Percentiles rank a stretch among this genome's conserved stretches.
Evolutionary conservation across 306 rosid species (phyloP).

Genomic region (Medicago ruthenica): DNA sequence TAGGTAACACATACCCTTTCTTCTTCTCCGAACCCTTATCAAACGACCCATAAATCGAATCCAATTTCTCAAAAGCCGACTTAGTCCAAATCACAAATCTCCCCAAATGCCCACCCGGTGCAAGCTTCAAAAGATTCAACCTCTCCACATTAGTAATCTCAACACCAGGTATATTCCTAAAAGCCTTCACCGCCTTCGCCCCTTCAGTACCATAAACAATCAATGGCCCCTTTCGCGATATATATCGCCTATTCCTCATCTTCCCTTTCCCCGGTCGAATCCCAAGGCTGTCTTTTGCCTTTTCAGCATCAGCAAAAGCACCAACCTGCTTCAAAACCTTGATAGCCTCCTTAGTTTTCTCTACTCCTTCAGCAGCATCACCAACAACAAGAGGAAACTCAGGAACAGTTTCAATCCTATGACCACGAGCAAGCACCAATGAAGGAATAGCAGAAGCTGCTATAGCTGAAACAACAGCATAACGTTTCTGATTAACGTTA

Average conservation of each 20-base stretch:
- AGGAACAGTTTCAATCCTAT: constrained; percentile 67
- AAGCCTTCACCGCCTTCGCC: constrained; percentile 6
- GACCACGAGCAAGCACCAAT: constrained; percentile 74
- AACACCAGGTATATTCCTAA: constrained; percentile 16
- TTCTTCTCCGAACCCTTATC: constrained; percentile 14
- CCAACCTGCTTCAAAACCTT: constrained; percentile 3
- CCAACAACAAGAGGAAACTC: constrained; percentile 51
- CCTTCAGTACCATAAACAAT: constrained; percentile 2
- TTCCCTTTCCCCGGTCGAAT: constrained; percentile 4
- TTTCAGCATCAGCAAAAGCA: constrained; percentile 2
- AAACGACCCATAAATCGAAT: constrained; percentile 10
- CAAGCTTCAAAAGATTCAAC: constrained; percentile 15
- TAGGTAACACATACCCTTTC: constrained; percentile 15
- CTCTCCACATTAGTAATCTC: constrained; percentile 10
- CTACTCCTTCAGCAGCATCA: constrained; percentile 1
- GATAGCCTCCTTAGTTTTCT: constrained; percentile 5
- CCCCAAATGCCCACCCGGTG: constrained; percentile 18
- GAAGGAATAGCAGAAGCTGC: constrained; percentile 64
- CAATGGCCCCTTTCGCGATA: not conserved
- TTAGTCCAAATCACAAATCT: constrained; percentile 20
- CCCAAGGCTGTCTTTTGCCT: not conserved
- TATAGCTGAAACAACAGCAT: not conserved
- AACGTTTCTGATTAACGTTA: constrained; percentile 9
- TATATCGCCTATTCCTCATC: not conserved
- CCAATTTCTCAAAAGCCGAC: constrained; percentile 17